Conservation (phyloP, 352 stramenopile genomes). For the Globisporangium cystogenes region DNA sequence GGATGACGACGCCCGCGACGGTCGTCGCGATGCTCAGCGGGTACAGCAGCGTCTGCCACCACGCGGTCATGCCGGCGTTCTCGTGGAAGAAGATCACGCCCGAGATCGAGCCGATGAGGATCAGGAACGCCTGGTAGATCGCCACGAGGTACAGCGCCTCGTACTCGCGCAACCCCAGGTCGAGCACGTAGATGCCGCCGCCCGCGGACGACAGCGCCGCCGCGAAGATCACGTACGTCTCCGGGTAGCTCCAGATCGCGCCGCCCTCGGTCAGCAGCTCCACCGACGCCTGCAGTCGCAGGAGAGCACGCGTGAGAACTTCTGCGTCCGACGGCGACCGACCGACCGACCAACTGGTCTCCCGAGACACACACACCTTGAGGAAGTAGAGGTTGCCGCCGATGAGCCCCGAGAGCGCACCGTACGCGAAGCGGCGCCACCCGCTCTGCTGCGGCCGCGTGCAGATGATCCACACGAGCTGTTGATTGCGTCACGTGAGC, state of each 20-base stretch:
- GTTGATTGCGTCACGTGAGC: constrained; percentile 1
- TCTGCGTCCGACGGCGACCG: too few relatives aligned
- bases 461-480: constrained; percentile 76
- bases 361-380: constrained; percentile 41
- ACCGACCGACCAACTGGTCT: neutral
- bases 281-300: constrained; percentile 74
- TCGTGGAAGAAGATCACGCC: constrained; percentile 88
- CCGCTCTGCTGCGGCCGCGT: constrained; percentile 56
- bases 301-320: too few relatives aligned
- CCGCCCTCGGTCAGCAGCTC: constrained; percentile 75
- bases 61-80: constrained; percentile 74
- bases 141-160: constrained; percentile 84
- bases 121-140: constrained; percentile 83
- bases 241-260: constrained; percentile 46
- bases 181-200: constrained; percentile 75
- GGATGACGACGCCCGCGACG: constrained; percentile 68
- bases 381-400: constrained; percentile 86
- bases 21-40: constrained; percentile 75
- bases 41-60: constrained; percentile 77
- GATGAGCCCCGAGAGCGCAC: constrained; percentile 69
- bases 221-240: constrained; percentile 75
- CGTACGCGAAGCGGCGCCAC: constrained; percentile 77
- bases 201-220: constrained; percentile 58
- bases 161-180: constrained; percentile 75
- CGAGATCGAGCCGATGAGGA: constrained; percentile 79